Conservation (phyloP, 257 asterid species). For the Nicotiana obtusifolia region DNA sequence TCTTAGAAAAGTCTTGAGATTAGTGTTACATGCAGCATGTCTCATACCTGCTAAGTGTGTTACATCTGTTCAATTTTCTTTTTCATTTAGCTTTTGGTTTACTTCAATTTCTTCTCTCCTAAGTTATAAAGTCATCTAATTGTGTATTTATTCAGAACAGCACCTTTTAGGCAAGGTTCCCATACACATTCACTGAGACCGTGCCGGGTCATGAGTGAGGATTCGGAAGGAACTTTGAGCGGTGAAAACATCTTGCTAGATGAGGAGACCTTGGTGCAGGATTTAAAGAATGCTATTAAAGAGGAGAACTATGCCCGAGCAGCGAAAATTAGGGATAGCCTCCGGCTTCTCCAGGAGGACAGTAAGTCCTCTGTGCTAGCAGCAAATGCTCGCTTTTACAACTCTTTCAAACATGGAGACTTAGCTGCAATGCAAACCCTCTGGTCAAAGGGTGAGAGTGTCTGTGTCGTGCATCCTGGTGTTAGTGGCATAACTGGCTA, state of each 20-base stretch:
- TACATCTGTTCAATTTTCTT: not conserved
- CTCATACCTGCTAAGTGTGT: not conserved
- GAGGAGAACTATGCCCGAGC: slow-evolving; percentile 87
- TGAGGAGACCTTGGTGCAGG: slow-evolving; percentile 70
- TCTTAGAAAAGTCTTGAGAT: not conserved
- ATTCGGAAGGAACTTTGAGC: slow-evolving; percentile 66
- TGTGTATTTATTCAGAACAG: slow-evolving; percentile 50
- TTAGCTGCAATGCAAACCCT: slow-evolving; percentile 80
- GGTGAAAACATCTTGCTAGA: slow-evolving; percentile 72
- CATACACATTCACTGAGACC: slow-evolving; percentile 27
- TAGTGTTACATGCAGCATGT: not conserved
- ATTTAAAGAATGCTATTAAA: slow-evolving; percentile 62
- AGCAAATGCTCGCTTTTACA: slow-evolving; percentile 74
- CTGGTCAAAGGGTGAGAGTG: slow-evolving; percentile 80
- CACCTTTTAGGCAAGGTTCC: slow-evolving; percentile 40
- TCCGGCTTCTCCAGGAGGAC: slow-evolving; percentile 77
- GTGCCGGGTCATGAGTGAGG: slow-evolving; percentile 63
- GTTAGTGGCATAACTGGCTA: slow-evolving; percentile 92
- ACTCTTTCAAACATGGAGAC: slow-evolving; percentile 74
- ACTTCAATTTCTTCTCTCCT: not conserved
- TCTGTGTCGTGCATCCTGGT: slow-evolving; percentile 95
- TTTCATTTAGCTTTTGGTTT: not conserved
- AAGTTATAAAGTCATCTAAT: slow-evolving; percentile 19
- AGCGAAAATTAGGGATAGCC: slow-evolving; percentile 85
- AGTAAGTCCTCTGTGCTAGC: slow-evolving; percentile 80